Evolutionary conservation across 2,329 filamentous ascomycete species (phyloP).

Genomic region (Calonectria pseudoturangicola): DNA sequence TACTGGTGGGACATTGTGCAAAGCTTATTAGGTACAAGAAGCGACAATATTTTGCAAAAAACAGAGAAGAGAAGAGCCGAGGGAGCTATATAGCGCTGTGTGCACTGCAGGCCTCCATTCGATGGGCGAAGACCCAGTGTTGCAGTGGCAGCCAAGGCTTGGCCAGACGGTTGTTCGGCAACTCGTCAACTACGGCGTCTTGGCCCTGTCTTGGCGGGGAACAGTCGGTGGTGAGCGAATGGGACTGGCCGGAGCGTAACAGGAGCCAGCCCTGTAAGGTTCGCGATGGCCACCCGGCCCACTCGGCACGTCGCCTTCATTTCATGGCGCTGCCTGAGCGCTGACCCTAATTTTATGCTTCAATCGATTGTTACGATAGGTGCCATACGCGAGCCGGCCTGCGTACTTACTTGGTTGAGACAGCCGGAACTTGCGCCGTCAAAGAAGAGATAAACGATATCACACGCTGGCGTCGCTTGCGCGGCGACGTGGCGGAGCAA

Average conservation of each 20-base stretch:
- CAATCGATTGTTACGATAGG: neutral
- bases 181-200: slow-evolving; percentile 20
- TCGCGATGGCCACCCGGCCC: neutral
- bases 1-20: slow-evolving; percentile 38
- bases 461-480: slow-evolving; percentile 8
- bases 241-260: neutral
- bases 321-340: neutral
- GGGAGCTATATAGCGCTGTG: slow-evolving; percentile 33
- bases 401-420: too few relatives aligned
- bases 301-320: slow-evolving; percentile 7
- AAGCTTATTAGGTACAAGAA: slow-evolving; percentile 10
- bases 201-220: slow-evolving; percentile 30
- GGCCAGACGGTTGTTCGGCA: slow-evolving; percentile 38
- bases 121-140: slow-evolving; percentile 12
- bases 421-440: too few relatives aligned
- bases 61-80: neutral
- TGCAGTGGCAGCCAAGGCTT: slow-evolving; percentile 33
- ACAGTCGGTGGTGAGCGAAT: neutral
- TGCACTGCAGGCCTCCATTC: slow-evolving; percentile 3
- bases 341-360: slow-evolving; percentile 10
- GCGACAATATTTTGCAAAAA: neutral
- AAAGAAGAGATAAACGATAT: neutral
- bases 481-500: slow-evolving; percentile 34
- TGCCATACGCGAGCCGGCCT: neutral
- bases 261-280: slow-evolving; percentile 7